Percentiles rank a stretch among this genome's conserved stretches.
These are phyloP conservation scores for Aspergillus hiratsukae DNA, from an alignment of 2,329 filamentous ascomycete genomes.

Conservation along the genomic window DNA sequence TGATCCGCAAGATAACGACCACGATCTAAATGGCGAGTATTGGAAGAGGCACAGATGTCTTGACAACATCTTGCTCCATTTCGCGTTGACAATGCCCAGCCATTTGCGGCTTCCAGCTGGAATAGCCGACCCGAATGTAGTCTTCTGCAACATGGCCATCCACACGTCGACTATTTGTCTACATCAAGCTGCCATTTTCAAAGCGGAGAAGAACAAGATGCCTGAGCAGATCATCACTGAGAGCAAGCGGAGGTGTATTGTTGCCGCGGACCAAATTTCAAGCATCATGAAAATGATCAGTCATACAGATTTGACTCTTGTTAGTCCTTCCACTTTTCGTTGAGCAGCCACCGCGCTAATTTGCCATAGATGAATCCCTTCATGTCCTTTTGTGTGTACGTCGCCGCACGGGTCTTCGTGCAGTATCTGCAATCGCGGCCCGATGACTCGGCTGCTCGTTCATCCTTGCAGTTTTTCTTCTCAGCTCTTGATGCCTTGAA, in stretches of 20 bases:
- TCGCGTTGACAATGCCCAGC: conserved; percentile 73
- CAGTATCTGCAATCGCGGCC: conserved; percentile 95
- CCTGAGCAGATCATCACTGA: conserved; percentile 74
- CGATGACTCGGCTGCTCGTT: conserved; percentile 69
- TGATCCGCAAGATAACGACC: conserved; percentile 71
- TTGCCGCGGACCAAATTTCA: conserved; percentile 87
- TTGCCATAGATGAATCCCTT: conserved; percentile 80
- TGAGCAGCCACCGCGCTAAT: conserved; percentile 11
- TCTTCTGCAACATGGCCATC: conserved; percentile 95
- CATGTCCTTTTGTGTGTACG: conserved; percentile 90
- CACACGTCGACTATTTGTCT: conserved; percentile 94
- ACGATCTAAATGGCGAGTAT: conserved; percentile 87
- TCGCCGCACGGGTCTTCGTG: conserved; percentile 91
- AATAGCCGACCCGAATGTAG: conserved; percentile 72
- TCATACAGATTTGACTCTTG: conserved; percentile 76
- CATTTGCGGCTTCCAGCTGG: conserved; percentile 74
- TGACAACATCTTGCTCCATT: conserved; percentile 87
- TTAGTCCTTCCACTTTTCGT: conserved; percentile 45
- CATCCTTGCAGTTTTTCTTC: conserved; percentile 85
- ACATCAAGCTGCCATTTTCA: conserved; percentile 98
- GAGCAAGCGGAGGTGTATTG: conserved; percentile 89
- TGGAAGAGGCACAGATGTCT: conserved; percentile 90
- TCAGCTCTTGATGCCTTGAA: conserved; percentile 88
- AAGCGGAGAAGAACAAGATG: conserved; percentile 83
- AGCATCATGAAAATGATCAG: conserved; percentile 94